Evolutionary conservation across 495 filamentous ascomycete species (phyloP), one percentile per base, ranked within the genome.

Genomic region (Paragyromitra xinjiangensis): DNA sequence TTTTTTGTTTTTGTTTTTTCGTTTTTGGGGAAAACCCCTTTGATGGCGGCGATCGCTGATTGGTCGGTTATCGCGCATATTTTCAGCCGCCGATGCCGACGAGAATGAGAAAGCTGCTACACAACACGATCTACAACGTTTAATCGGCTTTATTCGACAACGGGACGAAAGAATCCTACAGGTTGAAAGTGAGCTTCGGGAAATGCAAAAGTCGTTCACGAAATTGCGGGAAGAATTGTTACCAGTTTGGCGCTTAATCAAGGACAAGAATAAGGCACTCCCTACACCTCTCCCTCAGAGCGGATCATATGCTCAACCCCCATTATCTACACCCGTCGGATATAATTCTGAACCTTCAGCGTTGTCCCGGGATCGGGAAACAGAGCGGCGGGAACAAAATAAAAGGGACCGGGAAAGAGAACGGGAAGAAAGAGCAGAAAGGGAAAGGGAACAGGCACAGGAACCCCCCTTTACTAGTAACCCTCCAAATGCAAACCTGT

Each of bases 211-310:
- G 45, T 93, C 97, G 77, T 95, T 97, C 81, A 87, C 90, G 67
- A 89, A 91, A 75, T 83, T 99, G 77, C 88, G 95, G 58, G 93
- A 98, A 83, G 95, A 99, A 77, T 88, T 97, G 74, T 85, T 99
- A 26, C 95, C 95, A 22, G 90, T 96, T 4, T 89, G 97, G 79
- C 92, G 94, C 56, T 90, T 97, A 84, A 90, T 90, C 73, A 98
- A 98, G 83, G 94, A 98, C 78, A 90, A 89, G 75, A 92, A 94
- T 67, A 93, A 95, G 80, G 95, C 95, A 16, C 85, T 99, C 3
- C 95, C 95, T 22, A 88, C 81, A 73, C 86, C 82, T 65, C 37
- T 65, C 7, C 45, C 73, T 9, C 71, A 69, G 34, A 63, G 80
- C 64, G 75, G 62, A 14, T 53, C 45, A 40, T 73, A 73, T 48